A percentile compares a stretch with the other conserved stretches of the same genome.
These are phyloP conservation scores for Haplosporangium sp. DNA, from an alignment of 371 early-diverging fungal genomes.

Conservation along the genomic window DNA sequence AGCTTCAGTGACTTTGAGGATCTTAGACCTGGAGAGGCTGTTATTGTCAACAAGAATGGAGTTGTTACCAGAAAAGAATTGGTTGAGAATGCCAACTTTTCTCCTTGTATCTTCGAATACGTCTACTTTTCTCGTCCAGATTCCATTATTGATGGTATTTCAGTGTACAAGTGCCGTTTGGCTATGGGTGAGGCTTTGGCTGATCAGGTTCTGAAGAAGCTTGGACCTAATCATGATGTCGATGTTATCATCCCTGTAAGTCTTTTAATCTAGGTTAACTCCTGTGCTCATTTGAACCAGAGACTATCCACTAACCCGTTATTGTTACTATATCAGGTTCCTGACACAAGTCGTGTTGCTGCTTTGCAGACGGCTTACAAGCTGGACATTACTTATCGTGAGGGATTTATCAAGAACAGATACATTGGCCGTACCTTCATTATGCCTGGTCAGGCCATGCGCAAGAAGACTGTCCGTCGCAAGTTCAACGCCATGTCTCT, in stretches of 20 bases:
- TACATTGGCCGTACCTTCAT: slow-evolving; percentile 98
- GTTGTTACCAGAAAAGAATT: slow-evolving; percentile 76
- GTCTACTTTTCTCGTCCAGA: slow-evolving; percentile 99
- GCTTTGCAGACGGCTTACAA: slow-evolving; percentile 92
- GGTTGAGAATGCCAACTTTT: slow-evolving; percentile 66
- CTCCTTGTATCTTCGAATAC: slow-evolving; percentile 98
- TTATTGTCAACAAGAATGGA: slow-evolving; percentile 83
- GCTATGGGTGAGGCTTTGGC: slow-evolving; percentile 98
- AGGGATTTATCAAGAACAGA: slow-evolving; percentile 98
- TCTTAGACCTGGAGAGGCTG: slow-evolving; percentile 91
- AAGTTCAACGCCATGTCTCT: slow-evolving; percentile 97
- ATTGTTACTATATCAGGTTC: slow-evolving; percentile 66
- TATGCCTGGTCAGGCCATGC: slow-evolving; percentile 96
- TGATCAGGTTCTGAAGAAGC: slow-evolving; percentile 72
- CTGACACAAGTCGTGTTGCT: slow-evolving; percentile 95
- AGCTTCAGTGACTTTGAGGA: slow-evolving; percentile 91
- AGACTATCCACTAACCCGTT: background rate
- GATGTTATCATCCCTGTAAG: slow-evolving; percentile 98
- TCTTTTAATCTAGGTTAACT: slow-evolving; percentile 25
- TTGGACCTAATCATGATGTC: slow-evolving; percentile 84
- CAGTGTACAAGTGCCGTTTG: slow-evolving; percentile 96
- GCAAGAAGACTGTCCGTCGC: slow-evolving; percentile 93
- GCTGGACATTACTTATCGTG: slow-evolving; percentile 90
- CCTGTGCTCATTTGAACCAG: too few relatives aligned
- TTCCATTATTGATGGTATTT: slow-evolving; percentile 96